A percentile compares a stretch with the other conserved stretches of the same genome.
These are phyloP conservation scores for Aquanectria penicillioides DNA, from an alignment of 2,329 filamentous ascomycete species.

Conservation along the genomic window DNA sequence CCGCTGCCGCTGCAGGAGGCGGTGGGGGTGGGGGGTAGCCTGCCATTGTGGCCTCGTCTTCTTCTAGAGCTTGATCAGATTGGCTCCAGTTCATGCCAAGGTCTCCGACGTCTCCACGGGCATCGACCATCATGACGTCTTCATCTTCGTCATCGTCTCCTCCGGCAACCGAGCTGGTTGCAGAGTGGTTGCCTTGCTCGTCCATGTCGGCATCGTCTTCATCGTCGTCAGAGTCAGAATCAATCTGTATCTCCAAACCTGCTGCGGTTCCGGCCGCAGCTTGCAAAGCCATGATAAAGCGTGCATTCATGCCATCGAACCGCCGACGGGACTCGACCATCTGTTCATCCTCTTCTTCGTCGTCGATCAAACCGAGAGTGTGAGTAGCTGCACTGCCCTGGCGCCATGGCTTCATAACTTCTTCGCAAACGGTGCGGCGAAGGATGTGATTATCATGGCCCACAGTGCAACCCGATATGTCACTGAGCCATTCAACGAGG, in stretches of 20 bases:
- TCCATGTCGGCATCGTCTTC: constrained; percentile 53
- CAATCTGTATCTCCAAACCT: constrained; percentile 43
- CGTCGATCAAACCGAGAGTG: constrained; percentile 58
- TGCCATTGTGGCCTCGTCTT: constrained; percentile 80
- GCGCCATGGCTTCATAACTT: constrained; percentile 88
- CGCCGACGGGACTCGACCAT: constrained; percentile 50
- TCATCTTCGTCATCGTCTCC: constrained; percentile 64
- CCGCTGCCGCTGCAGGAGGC: constrained; percentile 66
- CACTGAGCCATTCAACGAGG: constrained; percentile 94
- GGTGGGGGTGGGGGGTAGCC: constrained; percentile 75
- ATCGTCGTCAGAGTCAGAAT: constrained; percentile 43
- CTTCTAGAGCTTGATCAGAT: constrained; percentile 75
- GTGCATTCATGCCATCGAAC: constrained; percentile 47
- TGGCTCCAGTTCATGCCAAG: constrained; percentile 62
- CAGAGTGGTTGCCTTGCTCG: constrained; percentile 48
- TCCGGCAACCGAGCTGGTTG: constrained; percentile 46
- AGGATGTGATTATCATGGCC: constrained; percentile 83
- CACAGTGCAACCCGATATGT: constrained; percentile 90
- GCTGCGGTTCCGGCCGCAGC: constrained; percentile 43
- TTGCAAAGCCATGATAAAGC: constrained; percentile 51
- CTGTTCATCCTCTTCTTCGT: constrained; percentile 60
- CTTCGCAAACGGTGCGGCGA: constrained; percentile 85
- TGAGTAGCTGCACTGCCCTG: constrained; percentile 87
- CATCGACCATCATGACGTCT: constrained; percentile 68
- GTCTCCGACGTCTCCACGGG: constrained; percentile 56